Base-by-base conservation (phyloP, 306 rosid genomes). In the Malus fusca region DNA sequence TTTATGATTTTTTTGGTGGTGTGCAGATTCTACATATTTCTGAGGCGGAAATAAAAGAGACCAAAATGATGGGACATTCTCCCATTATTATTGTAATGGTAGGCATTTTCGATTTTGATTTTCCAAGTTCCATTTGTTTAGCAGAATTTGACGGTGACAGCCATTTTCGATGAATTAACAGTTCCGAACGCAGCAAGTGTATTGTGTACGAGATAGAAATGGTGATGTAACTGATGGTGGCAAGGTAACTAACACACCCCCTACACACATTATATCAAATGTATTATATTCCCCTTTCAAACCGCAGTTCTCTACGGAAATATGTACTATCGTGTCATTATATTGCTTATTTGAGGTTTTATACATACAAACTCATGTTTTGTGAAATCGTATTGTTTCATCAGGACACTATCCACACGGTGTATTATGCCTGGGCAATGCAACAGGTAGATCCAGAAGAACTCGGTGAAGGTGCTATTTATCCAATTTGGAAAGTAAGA, bases 101-200 rank as follows among this genome's bases (percentile, higher is more conserved):
- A 87, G 69, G 82, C 63, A 68, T 59, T 59, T 35, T 37, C 19
- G 74, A 78, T 19, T 70, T 33, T 44, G 11, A 31, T 18, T 61
- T 62, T 62, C 64, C 3, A 5, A 26, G 35, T 62, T 62, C 11
- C 8, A 62, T 76, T 69, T 56, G 42, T 61, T 67, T 60, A 56
- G 76, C 62, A 55, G 75, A 78, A 65, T 40, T 72, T 83, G 61
- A 75, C 68, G 46, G 53, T 33, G 25, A 70, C 71, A 51, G 42
- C 68, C 52, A 25, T 76, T 52, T 72, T 62, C 62, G 48, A 25
- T 80, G 79, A 40, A 70, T 79, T 63, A 79, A 53, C 92, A 95
- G 99, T 95, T 95, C 75, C 90, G 82, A 85, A 92, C 99, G 43
- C 99, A 95, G 82, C 99, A 95, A 88, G 88, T 89, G 72, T 75